These are phyloP conservation scores for Candida tibetensis DNA, from an alignment of 805 yeast species.

Conservation along the genomic window DNA sequence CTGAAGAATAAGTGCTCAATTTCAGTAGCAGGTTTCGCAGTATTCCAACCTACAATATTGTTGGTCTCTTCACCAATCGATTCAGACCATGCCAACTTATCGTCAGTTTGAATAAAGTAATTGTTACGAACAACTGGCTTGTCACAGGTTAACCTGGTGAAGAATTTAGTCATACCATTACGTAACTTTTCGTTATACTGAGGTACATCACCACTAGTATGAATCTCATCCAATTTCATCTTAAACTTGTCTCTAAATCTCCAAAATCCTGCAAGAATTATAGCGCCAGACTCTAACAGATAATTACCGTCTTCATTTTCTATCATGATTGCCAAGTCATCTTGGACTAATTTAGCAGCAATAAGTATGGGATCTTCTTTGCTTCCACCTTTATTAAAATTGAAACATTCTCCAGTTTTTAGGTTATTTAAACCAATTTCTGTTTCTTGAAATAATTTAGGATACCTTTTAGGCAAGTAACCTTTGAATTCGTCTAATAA, in stretches of 20 bases:
- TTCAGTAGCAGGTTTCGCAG: conserved; percentile 50
- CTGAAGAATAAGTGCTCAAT: conserved; percentile 51
- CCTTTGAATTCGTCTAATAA: conserved; percentile 49
- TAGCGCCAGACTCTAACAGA: conserved; percentile 57
- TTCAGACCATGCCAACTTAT: conserved; percentile 59
- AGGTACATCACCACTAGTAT: conserved; percentile 67
- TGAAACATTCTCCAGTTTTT: conserved; percentile 51
- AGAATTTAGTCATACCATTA: conserved; percentile 65
- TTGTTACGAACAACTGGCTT: conserved; percentile 66
- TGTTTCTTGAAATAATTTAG: conserved; percentile 48
- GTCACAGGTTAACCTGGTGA: conserved; percentile 53
- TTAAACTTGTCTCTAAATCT: conserved; percentile 58
- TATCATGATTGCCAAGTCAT: conserved; percentile 65
- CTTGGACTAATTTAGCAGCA: conserved; percentile 58
- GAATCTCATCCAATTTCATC: conserved; percentile 55
- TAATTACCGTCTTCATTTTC: conserved; percentile 59
- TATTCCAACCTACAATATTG: conserved; percentile 54
- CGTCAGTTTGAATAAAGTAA: conserved; percentile 64
- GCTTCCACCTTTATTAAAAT: conserved; percentile 22
- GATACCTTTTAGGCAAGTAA: conserved; percentile 58
- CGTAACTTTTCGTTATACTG: conserved; percentile 57
- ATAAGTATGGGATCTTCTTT: conserved; percentile 57
- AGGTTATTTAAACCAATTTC: conserved; percentile 48
- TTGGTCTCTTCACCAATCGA: conserved; percentile 58
- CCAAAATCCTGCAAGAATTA: conserved; percentile 70